Evolutionary conservation across 2,329 filamentous ascomycete species (phyloP).

Genomic region (Arachnopeziza araneosa): DNA sequence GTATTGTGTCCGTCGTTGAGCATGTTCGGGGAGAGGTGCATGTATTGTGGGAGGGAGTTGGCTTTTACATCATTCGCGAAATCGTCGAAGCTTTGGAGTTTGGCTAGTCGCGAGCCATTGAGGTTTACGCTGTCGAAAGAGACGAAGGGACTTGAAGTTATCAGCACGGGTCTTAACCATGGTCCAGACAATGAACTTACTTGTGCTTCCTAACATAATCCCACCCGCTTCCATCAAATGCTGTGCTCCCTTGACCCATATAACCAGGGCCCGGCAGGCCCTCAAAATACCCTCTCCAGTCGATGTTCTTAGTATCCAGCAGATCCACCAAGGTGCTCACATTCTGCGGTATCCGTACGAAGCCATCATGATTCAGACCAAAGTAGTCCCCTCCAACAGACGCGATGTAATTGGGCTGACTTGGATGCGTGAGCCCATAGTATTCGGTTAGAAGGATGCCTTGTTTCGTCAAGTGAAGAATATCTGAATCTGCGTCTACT

Average conservation of each 20-base stretch:
- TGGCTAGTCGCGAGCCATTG: conserved; percentile 44
- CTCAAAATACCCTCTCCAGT: conserved; percentile 43
- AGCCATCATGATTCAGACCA: conserved; percentile 41
- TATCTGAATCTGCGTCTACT: conserved; percentile 35
- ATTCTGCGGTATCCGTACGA: conserved; percentile 39
- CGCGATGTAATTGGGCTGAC: conserved; percentile 44
- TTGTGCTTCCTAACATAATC: conserved; percentile 32
- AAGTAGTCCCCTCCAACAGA: conserved; percentile 44
- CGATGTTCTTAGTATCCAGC: conserved; percentile 36
- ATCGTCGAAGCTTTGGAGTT: conserved; percentile 56
- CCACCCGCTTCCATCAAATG: conserved; percentile 31
- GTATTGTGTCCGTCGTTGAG: conserved; percentile 60
- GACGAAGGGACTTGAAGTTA: conserved; percentile 32
- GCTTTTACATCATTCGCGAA: conserved; percentile 54
- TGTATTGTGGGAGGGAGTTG: conserved; percentile 57
- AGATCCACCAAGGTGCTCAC: conserved; percentile 43
- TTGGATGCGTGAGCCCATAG: conserved; percentile 42
- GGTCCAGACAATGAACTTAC: conserved; percentile 11
- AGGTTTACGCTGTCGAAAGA: conserved; percentile 50
- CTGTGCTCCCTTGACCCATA: conserved; percentile 38
- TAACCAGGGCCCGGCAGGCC: conserved; percentile 41
- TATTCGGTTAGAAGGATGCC: conserved; percentile 41
- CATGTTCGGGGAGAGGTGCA: conserved; percentile 59
- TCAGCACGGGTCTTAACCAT: conserved; percentile 6
- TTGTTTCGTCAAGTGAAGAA: conserved; percentile 37